A percentile compares a stretch with the other conserved stretches of the same genome.
These are phyloP conservation scores for Erodium maritimum DNA, from an alignment of 345 rosid species.

Conservation along the genomic window DNA sequence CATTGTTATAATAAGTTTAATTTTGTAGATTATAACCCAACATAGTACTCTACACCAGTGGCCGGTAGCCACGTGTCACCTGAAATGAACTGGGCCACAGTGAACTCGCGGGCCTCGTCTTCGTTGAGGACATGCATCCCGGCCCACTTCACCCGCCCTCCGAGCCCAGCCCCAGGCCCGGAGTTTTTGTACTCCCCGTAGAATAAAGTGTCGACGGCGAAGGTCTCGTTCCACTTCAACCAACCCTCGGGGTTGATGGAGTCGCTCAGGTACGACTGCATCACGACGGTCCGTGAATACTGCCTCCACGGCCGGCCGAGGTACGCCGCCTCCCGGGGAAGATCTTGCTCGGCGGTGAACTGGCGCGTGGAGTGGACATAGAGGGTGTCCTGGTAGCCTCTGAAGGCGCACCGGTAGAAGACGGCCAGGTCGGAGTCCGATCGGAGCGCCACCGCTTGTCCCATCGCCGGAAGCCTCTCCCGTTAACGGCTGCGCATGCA, in stretches of 20 bases:
- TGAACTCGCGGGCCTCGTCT: conserved; percentile 14
- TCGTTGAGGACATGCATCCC: conserved; percentile 11
- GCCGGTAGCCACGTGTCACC: conserved; percentile 6
- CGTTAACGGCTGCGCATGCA: too few species aligned
- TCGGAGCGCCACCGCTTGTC: too few species aligned
- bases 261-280: conserved; percentile 15
- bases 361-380: too few species aligned
- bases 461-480: too few species aligned
- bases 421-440: too few species aligned
- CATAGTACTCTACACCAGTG: not conserved
- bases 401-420: too few species aligned
- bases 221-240: conserved; percentile 15
- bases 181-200: conserved; percentile 18
- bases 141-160: conserved; percentile 16
- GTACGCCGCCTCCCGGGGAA: too few species aligned
- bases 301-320: conserved; percentile 26
- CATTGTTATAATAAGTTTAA: too few species aligned
- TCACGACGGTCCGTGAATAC: conserved; percentile 19
- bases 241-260: conserved; percentile 20
- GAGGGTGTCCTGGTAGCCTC: too few species aligned
- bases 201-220: conserved; percentile 11
- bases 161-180: conserved; percentile 13
- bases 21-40: too few species aligned
- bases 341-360: too few species aligned
- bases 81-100: conserved; percentile 8